These are phyloP conservation scores for Suhomyces sp. DNA, from an alignment of 805 yeast species.

Conservation along the genomic window DNA sequence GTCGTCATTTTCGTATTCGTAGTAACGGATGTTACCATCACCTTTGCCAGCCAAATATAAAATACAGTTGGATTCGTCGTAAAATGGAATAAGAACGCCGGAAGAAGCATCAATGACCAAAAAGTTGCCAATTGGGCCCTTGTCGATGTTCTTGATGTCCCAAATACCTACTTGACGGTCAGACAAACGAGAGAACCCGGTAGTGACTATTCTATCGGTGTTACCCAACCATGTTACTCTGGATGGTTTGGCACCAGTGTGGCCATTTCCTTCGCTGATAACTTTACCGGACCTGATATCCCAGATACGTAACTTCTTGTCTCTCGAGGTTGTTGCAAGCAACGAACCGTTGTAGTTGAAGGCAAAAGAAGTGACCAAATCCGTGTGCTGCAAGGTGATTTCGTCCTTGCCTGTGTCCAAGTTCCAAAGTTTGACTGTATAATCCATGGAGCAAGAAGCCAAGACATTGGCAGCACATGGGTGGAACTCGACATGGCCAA, in stretches of 20 bases:
- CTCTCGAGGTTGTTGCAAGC: conserved; percentile 87
- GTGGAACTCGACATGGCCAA: conserved; percentile 86
- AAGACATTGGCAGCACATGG: conserved; percentile 85
- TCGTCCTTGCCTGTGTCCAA: conserved; percentile 68
- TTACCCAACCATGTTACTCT: conserved; percentile 91
- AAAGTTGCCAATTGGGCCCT: conserved; percentile 90
- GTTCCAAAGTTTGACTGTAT: conserved; percentile 90
- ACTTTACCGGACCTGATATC: conserved; percentile 74
- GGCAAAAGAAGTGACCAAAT: conserved; percentile 87
- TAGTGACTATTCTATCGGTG: conserved; percentile 78
- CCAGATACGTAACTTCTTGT: conserved; percentile 88
- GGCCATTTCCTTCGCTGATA: conserved; percentile 83
- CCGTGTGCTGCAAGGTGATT: conserved; percentile 78
- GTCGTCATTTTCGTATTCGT: conserved; percentile 82
- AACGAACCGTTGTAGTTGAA: conserved; percentile 88
- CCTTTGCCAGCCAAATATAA: conserved; percentile 95
- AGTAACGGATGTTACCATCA: conserved; percentile 95
- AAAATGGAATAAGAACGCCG: conserved; percentile 91
- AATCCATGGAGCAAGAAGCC: conserved; percentile 89
- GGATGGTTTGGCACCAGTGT: conserved; percentile 87
- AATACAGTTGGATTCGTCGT: conserved; percentile 74
- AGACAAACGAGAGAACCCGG: conserved; percentile 89
- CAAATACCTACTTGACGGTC: conserved; percentile 96
- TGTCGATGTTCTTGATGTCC: conserved; percentile 71
- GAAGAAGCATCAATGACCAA: conserved; percentile 83